Conservation (phyloP, 371 early-diverging fungal species). For the Mucor circinelloides region DNA sequence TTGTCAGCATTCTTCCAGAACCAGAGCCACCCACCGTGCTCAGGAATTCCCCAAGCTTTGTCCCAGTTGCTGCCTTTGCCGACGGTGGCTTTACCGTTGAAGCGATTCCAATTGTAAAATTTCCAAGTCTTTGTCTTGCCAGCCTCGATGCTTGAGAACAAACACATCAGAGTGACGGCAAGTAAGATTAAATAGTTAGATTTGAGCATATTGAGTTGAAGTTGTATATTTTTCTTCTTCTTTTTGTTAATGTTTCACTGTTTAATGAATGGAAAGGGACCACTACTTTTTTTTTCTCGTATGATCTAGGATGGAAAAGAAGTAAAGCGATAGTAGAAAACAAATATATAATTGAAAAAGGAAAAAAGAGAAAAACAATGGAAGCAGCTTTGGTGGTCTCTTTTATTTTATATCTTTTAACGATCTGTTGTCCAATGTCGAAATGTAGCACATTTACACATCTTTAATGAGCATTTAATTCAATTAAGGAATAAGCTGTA, state of each 20-base stretch:
- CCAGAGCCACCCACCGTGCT: conserved; percentile 29
- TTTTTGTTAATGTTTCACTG: not conserved
- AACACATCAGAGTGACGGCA: not conserved
- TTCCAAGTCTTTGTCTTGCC: conserved; percentile 15
- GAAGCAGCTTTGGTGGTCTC: not conserved
- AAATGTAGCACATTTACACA: conserved; percentile 1
- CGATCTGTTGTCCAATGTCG: not conserved
- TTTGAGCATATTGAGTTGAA: conserved; percentile 4
- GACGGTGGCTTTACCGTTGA: conserved; percentile 9
- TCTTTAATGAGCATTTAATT: not conserved
- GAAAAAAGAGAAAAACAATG: not conserved
- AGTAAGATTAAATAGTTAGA: conserved; percentile 3
- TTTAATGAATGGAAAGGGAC: conserved; percentile 11
- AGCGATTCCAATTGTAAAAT: conserved; percentile 28
- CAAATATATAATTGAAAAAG: not conserved
- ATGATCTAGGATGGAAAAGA: not conserved
- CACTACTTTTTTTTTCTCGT: not conserved
- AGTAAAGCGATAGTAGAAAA: not conserved
- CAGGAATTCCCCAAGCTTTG: conserved; percentile 18
- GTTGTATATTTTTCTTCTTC: not conserved
- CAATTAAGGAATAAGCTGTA: not conserved
- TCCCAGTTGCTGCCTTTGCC: conserved; percentile 15
- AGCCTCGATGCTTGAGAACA: conserved; percentile 10
- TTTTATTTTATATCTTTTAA: not conserved
- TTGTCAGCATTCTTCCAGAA: conserved; percentile 18